Evolutionary conservation across 192 early-diverging fungal genomes (phyloP), one percentile per base, ranked within the genome.

Genomic region (Entomortierella parvispora): DNA sequence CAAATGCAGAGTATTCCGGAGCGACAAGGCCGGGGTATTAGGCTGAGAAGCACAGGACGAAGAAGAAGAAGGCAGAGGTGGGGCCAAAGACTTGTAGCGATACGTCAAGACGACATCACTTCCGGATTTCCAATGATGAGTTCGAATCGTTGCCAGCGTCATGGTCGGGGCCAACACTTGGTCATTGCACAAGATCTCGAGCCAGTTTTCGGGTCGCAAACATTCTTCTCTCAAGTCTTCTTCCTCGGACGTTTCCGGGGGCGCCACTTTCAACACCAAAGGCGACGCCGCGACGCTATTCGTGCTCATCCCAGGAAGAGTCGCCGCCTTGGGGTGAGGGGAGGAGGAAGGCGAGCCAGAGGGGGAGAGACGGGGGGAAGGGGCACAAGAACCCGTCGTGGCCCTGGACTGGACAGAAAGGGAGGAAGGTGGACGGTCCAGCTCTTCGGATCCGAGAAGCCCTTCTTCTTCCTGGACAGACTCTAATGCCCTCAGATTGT

Each of bases 141-240:
- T 82, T 44, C 86, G 83, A 28, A 92, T 84, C 7, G 90, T 89
- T 2, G 91, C 90, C 54, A 94, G 57, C 9, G 93, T 94, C 85
- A 87, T 90, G 15, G 87, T 90, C 4, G 88, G 85, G 7, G 79
- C 58, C 29, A 93, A 55, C 4, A 85, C 71, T 45, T 86, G 85
- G n/a, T 91, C 88, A 46, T 80, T 68, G 62, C 88, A 90, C 20
- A 85, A 31, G 18, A 91, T 78, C 62, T 89, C 89, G 15, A 91
- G 42, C 74, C 77, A 85, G 31, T 71, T 62, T 55, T 88, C 87
- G 6, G 88, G 85, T 52, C 86, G 80, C 56, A 69, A 11, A 34
- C 45, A 2, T 32, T 70, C 72, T 29, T 81, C 72, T 11, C 43
- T 33, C 18, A 55, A 32, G 50, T 42, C 48, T 4, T 54, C 71